These are phyloP conservation scores for Penicillium taxi DNA, from an alignment of 495 filamentous ascomycete genomes.

Conservation along the genomic window DNA sequence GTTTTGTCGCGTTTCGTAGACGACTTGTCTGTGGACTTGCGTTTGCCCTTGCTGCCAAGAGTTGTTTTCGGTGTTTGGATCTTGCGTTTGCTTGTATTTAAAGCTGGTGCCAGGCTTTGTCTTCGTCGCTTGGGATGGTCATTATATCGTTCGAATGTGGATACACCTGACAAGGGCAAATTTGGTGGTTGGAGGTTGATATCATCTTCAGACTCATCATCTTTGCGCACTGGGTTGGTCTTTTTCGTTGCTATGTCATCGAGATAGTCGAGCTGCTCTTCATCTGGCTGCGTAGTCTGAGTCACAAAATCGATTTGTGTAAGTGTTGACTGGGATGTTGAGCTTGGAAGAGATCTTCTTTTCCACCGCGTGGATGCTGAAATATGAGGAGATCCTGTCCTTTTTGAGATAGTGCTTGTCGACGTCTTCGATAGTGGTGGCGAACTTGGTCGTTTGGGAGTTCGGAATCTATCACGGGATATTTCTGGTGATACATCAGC, in stretches of 20 bases:
- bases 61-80: conserved; percentile 16
- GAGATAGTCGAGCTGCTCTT: conserved; percentile 31
- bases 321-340: conserved; percentile 29
- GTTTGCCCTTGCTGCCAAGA: conserved; percentile 12
- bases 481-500: conserved; percentile 12
- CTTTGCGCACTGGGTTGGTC: conserved; percentile 19
- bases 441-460: conserved; percentile 19
- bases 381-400: conserved; percentile 15
- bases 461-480: conserved; percentile 16
- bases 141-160: conserved; percentile 17
- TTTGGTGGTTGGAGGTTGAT: conserved; percentile 16
- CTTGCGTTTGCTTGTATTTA: conserved; percentile 4
- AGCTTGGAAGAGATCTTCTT: conserved; percentile 13
- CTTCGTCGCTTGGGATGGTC: conserved; percentile 14
- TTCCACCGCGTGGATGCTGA: conserved; percentile 19
- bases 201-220: conserved; percentile 23
- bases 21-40: conserved; percentile 18
- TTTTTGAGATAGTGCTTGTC: conserved; percentile 15
- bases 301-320: conserved; percentile 41
- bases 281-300: conserved; percentile 15
- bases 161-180: conserved; percentile 1
- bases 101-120: conserved; percentile 5
- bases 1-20: conserved; percentile 31
- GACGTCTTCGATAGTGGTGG: conserved; percentile 13
- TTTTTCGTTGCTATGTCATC: conserved; percentile 4